A percentile compares a stretch with the other conserved stretches of the same genome.
Evolutionary conservation across 2,329 filamentous ascomycete genomes (phyloP).

Genomic region (Alternaria burnsii): DNA sequence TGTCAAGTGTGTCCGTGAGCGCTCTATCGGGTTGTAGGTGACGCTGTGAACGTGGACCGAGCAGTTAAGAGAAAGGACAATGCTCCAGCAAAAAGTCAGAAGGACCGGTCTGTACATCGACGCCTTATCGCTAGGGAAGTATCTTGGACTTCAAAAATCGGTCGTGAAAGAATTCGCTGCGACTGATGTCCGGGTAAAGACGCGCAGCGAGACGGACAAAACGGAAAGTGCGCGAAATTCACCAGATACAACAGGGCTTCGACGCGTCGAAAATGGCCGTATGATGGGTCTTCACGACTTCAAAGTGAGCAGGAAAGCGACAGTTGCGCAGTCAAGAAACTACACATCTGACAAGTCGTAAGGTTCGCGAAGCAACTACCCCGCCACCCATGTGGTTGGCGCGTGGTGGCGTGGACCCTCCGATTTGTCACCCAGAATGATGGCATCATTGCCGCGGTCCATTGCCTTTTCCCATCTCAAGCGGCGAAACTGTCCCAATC

Average conservation of each 20-base stretch:
- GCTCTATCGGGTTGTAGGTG: neutral
- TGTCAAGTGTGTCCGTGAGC: neutral
- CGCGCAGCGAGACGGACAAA: conserved; percentile 5
- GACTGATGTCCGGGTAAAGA: conserved; percentile 17
- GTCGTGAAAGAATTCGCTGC: neutral
- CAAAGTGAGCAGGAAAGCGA: neutral
- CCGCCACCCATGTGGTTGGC: conserved; percentile 31
- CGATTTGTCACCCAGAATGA: conserved; percentile 33
- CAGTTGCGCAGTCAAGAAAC: neutral
- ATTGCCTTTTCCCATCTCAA: neutral
- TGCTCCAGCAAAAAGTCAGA: neutral
- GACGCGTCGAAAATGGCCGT: neutral
- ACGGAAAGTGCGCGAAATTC: neutral
- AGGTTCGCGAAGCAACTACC: conserved; percentile 8
- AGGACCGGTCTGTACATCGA: neutral
- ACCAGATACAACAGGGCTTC: neutral
- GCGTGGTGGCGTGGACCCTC: conserved; percentile 8
- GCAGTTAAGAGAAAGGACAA: neutral
- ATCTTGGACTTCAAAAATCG: neutral
- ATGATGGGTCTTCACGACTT: neutral
- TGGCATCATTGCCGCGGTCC: conserved; percentile 33
- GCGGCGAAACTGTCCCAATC: conserved; percentile 14
- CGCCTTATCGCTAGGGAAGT: neutral
- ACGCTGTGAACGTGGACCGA: neutral
- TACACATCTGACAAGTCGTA: neutral